These are phyloP conservation scores for Metarhizium sp. DNA, from an alignment of 2,329 filamentous ascomycete genomes.

Conservation along the genomic window DNA sequence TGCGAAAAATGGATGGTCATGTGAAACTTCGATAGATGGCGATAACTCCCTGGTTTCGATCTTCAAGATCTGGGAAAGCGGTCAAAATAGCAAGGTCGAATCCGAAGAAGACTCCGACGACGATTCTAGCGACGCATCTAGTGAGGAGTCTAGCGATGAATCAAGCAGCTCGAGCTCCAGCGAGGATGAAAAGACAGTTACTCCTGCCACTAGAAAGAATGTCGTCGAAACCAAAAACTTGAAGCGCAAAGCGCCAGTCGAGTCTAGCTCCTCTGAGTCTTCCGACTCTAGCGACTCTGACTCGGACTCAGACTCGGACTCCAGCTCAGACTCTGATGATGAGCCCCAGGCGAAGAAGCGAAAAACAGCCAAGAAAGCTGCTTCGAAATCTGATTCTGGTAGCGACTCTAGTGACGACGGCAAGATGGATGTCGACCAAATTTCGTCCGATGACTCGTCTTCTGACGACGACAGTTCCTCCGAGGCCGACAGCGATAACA, in stretches of 20 bases:
- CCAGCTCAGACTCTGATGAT: constrained; percentile 24
- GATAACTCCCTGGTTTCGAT: constrained; percentile 37
- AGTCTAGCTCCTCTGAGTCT: constrained; percentile 12
- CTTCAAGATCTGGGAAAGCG: constrained; percentile 40
- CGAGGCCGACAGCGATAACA: constrained; percentile 7
- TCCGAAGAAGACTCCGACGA: constrained; percentile 13
- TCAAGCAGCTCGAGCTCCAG: constrained; percentile 17
- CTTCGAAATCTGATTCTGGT: constrained; percentile 5
- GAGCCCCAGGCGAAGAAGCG: background rate
- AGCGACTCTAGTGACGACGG: constrained; percentile 9
- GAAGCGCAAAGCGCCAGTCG: constrained; percentile 31
- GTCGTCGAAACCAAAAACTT: constrained; percentile 18
- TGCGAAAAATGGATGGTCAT: constrained; percentile 40
- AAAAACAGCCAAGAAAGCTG: background rate
- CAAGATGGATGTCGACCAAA: constrained; percentile 14
- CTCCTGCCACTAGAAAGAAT: constrained; percentile 11
- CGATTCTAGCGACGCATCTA: background rate
- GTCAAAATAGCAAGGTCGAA: constrained; percentile 13
- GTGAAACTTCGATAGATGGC: constrained; percentile 11
- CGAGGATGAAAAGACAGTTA: constrained; percentile 16
- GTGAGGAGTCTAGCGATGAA: background rate
- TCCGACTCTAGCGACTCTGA: constrained; percentile 17
- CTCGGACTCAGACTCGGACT: constrained; percentile 29
- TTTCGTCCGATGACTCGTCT: constrained; percentile 15
- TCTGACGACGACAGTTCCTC: constrained; percentile 7